These are phyloP conservation scores for Dactylella cylindrospora DNA, from an alignment of 2,329 filamentous ascomycete species.

Conservation along the genomic window DNA sequence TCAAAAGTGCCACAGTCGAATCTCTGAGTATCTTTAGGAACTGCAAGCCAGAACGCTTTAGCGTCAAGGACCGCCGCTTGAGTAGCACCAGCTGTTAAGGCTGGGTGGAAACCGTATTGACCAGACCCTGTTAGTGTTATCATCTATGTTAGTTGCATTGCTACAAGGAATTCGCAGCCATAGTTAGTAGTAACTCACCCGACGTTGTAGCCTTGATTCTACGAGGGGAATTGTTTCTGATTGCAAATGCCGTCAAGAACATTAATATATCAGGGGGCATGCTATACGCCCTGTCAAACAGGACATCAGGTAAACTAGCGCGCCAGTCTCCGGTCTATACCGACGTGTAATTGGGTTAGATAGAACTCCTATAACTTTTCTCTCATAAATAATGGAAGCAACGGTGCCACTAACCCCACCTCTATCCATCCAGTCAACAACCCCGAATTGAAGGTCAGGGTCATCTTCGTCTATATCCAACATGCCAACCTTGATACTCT, in stretches of 20 bases:
- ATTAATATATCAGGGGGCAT: conserved; percentile 32
- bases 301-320: conserved; percentile 3
- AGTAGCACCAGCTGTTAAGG: background rate
- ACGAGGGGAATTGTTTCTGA: conserved; percentile 1
- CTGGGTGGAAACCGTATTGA: conserved; percentile 27
- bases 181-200: no score
- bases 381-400: no score
- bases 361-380: no score
- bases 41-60: conserved; percentile 15
- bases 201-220: background rate
- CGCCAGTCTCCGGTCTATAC: no score
- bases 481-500: conserved; percentile 34
- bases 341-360: no score
- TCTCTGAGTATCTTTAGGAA: conserved; percentile 20
- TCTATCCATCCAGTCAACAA: conserved; percentile 18
- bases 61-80: background rate
- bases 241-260: conserved; percentile 7
- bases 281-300: conserved; percentile 27
- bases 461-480: conserved; percentile 33
- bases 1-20: conserved; percentile 32
- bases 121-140: background rate
- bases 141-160: no score
- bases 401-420: conserved; percentile 4
- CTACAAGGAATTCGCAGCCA: no score
- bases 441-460: conserved; percentile 28